Evolutionary conservation across 2,329 filamentous ascomycete genomes (phyloP).

Genomic region (Parastagonospora avenae): DNA sequence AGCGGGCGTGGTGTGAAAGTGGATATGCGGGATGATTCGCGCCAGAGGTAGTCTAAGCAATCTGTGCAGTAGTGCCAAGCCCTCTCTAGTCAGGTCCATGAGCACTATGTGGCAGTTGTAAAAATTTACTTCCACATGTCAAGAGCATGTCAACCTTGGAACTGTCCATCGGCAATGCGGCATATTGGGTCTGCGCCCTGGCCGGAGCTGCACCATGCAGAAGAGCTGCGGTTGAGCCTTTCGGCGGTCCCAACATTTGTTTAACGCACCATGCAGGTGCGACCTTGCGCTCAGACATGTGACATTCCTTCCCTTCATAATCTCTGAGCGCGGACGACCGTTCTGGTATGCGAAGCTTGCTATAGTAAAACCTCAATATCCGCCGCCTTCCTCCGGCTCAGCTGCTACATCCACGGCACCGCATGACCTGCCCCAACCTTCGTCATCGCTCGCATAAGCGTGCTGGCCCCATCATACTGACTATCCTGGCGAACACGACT

Average conservation of each 20-base stretch:
- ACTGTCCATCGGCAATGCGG: no score
- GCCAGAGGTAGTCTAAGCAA: slow-evolving; percentile 15
- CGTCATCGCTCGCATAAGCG: not conserved
- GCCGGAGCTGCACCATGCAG: no score
- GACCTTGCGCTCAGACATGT: not conserved
- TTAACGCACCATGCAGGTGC: not conserved
- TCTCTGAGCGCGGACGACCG: no score
- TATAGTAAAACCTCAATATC: no score
- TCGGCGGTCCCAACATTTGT: slow-evolving; percentile 7
- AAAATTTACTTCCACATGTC: no score
- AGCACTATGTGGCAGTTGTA: no score
- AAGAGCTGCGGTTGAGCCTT: not conserved
- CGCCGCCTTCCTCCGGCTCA: slow-evolving; percentile 28
- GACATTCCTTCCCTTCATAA: no score
- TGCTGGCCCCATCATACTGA: not conserved
- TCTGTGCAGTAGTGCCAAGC: slow-evolving; percentile 10
- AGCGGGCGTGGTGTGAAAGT: not conserved
- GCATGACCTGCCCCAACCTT: slow-evolving; percentile 19
- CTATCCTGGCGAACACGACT: not conserved
- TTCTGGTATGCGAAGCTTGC: no score
- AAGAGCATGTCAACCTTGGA: no score
- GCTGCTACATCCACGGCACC: slow-evolving; percentile 1
- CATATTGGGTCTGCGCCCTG: no score
- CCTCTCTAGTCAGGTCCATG: no score
- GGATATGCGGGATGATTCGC: slow-evolving; percentile 11